Base-by-base conservation (phyloP, 371 early-diverging fungal species). In the Batkoa obscura region DNA sequence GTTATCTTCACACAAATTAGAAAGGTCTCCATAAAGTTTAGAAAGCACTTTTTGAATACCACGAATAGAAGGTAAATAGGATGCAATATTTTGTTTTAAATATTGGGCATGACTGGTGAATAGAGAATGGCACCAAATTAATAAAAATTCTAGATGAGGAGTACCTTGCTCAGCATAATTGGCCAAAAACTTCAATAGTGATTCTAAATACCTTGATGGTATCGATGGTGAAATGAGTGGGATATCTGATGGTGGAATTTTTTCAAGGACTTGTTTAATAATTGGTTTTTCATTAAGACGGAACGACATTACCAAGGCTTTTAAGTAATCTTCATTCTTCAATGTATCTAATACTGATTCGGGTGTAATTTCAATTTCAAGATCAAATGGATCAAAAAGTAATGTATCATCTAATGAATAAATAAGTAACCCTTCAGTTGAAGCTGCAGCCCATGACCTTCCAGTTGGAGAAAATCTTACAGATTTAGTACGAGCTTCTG, bases 361-460 rank as follows among this genome's bases (percentile, higher is more conserved):
- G 1, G 95, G 94, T 1, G 94, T 96, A 41, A 98, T 84, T 58
- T 94, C 90, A 36, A 89, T 75, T 59, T 94, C 94, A 1, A 98
- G 77, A 67, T 96, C 95, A 65, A 91, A 93, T 15, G 98, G 98
- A 71, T 98, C 98, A 62, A 98, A 98, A 46, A 86, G 57, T 33
- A 92, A 70, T 1, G 76, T 73, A 58, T 94, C 90, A 63, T 96
- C 95, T 37, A 96, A 66, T 8, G 93, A 85, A 68, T 91, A 96
- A 47, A 96, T 78, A 59, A 95, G 60, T 32, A 98, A 68, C 2
- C 98, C 98, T 59, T 95, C 91, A 2, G 94, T 92, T n/a, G 94
- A 81, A 1, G 94, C 94, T 0, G 93, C 92, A 1, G 94, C 91
- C 90, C 90, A 98, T 9, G 90, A 77, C 15, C 89, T 76, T 8